phyloP scores from a whole-genome alignment of 2,329 filamentous ascomycete species.

The Colletotrichum costaricense region DNA sequence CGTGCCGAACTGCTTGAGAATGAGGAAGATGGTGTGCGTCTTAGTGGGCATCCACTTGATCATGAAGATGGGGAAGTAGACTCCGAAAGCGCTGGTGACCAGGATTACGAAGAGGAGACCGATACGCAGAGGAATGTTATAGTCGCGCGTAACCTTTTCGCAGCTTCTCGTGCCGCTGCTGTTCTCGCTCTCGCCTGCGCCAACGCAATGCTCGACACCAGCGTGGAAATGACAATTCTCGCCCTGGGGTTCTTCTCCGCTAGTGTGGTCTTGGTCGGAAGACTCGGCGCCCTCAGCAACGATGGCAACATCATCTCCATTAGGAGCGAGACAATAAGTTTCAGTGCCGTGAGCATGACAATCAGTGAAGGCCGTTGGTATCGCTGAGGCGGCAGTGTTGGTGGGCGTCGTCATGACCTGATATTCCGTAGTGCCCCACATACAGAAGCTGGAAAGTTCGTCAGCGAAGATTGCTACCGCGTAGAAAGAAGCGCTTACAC shows the following conservation, averaged over 20 bases:
- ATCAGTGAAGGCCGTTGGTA: slow-evolving; percentile 71
- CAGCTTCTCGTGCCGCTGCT: slow-evolving; percentile 52
- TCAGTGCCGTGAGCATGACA: slow-evolving; percentile 71
- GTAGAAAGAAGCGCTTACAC: slow-evolving; percentile 46
- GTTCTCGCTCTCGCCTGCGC: slow-evolving; percentile 52
- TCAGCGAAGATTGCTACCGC: slow-evolving; percentile 11
- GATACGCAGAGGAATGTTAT: slow-evolving; percentile 75
- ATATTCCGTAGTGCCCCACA: slow-evolving; percentile 56
- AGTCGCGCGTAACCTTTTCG: slow-evolving; percentile 60
- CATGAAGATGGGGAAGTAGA: slow-evolving; percentile 67
- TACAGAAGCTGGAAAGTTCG: slow-evolving; percentile 51
- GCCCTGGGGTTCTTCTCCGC: slow-evolving; percentile 42
- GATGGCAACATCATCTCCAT: slow-evolving; percentile 71
- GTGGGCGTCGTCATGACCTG: slow-evolving; percentile 60
- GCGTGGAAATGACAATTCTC: slow-evolving; percentile 79
- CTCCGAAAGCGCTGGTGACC: slow-evolving; percentile 71
- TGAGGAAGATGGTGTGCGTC: slow-evolving; percentile 63
- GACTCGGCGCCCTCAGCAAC: slow-evolving; percentile 48
- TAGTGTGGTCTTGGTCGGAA: slow-evolving; percentile 37
- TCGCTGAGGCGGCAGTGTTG: slow-evolving; percentile 57
- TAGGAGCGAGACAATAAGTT: slow-evolving; percentile 71
- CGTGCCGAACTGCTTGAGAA: slow-evolving; percentile 80
- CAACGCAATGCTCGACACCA: slow-evolving; percentile 70
- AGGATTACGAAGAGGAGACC: slow-evolving; percentile 80
- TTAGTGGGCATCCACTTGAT: slow-evolving; percentile 66